phyloP scores from a whole-genome alignment of 176 grass and related monocot genomes.

The Eremochloa ophiuroides region DNA sequence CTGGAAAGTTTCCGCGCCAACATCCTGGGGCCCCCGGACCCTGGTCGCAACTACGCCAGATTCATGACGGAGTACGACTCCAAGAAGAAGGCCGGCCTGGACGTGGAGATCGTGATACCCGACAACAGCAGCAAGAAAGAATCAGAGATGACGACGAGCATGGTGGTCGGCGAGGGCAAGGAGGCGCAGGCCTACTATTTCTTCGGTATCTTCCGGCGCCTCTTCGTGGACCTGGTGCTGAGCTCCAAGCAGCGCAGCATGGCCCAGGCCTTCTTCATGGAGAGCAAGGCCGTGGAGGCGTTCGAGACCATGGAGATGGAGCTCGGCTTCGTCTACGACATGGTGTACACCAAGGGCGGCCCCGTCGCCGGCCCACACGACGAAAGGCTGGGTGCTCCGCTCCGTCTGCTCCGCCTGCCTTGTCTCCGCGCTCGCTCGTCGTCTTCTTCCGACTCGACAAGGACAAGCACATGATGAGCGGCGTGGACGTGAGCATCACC shows the following conservation, averaged over 20 bases:
- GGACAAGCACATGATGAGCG: background rate
- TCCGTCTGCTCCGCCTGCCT: conserved; percentile 18
- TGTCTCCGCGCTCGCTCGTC: background rate
- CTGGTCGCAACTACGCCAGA: conserved; percentile 31
- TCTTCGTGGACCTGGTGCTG: conserved; percentile 39
- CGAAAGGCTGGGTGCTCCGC: conserved; percentile 24
- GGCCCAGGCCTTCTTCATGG: conserved; percentile 25
- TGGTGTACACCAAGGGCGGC: conserved; percentile 72
- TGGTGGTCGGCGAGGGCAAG: background rate
- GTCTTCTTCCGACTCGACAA: conserved; percentile 34
- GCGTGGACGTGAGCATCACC: conserved; percentile 36
- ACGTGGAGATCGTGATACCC: background rate
- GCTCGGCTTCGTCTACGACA: conserved; percentile 62
- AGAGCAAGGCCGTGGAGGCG: fast-evolving
- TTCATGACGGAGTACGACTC: conserved; percentile 32
- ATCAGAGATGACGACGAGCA: too few relatives aligned
- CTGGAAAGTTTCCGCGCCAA: background rate
- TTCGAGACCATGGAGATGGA: conserved; percentile 47
- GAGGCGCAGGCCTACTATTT: background rate
- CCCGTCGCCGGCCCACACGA: background rate
- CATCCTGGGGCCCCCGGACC: conserved; percentile 1
- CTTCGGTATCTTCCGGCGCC: conserved; percentile 9
- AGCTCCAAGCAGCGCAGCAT: conserved; percentile 26
- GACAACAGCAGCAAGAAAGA: too few relatives aligned
- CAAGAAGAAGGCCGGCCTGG: conserved; percentile 24